These are phyloP conservation scores for Phytophthora pistaciae DNA, from an alignment of 352 stramenopile genomes.

Conservation along the genomic window DNA sequence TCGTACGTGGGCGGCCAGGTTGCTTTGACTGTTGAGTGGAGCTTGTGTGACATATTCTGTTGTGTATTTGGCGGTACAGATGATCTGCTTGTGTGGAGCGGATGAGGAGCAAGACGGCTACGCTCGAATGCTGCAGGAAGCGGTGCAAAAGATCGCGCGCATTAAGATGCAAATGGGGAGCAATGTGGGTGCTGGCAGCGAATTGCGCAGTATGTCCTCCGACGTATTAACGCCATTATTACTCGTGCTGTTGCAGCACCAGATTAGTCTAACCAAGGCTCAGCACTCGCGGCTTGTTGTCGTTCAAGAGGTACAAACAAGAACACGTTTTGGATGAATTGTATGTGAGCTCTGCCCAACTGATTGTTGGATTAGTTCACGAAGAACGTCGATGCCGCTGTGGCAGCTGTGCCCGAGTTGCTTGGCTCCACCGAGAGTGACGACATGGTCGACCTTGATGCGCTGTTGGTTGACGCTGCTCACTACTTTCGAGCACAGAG, in stretches of 20 bases:
- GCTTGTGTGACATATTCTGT: not conserved
- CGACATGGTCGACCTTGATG: constrained; percentile 39
- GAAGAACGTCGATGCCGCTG: constrained; percentile 31
- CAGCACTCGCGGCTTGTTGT: constrained; percentile 36
- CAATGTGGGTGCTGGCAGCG: constrained; percentile 31
- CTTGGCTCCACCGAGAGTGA: constrained; percentile 9
- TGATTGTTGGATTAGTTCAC: constrained; percentile 45
- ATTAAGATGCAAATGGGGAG: constrained; percentile 65
- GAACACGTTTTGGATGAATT: not conserved
- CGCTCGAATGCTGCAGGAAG: constrained; percentile 32
- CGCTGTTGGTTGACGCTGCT: constrained; percentile 41
- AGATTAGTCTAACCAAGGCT: constrained; percentile 45
- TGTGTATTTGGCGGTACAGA: constrained; percentile 27
- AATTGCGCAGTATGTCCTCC: not conserved
- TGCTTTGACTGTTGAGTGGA: constrained; percentile 3
- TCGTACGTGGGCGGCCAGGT: constrained; percentile 34
- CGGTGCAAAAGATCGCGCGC: constrained; percentile 53
- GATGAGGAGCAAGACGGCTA: constrained; percentile 28
- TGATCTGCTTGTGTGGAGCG: constrained; percentile 60
- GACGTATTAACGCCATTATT: not conserved
- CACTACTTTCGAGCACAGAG: constrained; percentile 37
- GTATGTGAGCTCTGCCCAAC: not conserved
- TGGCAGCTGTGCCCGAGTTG: constrained; percentile 30
- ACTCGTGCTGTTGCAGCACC: constrained; percentile 36
- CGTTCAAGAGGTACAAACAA: constrained; percentile 42